A percentile compares a stretch with the other conserved stretches of the same genome.
Conservation (phyloP, 1,284 basidiomycete species). For the Cryptococcus neoformans region DNA sequence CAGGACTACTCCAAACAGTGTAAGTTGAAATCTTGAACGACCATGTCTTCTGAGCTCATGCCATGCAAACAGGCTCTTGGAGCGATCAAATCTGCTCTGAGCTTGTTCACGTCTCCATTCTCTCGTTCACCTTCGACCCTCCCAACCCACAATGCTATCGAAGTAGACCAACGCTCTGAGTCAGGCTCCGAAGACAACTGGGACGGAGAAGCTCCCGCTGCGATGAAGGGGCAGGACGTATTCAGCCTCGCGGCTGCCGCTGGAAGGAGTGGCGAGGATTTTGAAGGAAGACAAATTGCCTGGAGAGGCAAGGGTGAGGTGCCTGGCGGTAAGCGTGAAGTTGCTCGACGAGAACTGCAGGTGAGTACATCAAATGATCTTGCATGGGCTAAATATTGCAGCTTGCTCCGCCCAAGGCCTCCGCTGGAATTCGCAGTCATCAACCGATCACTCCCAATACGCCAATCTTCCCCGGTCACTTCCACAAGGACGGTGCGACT, state of each 20-base stretch:
- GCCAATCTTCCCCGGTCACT: background rate
- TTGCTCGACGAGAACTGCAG: conserved; percentile 15
- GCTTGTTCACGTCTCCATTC: conserved; percentile 29
- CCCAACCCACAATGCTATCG: conserved; percentile 10
- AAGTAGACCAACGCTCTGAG: conserved; percentile 27
- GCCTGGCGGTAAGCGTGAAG: conserved; percentile 25
- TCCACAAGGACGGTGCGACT: background rate
- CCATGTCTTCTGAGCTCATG: background rate
- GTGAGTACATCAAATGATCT: conserved; percentile 5
- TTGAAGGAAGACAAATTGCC: conserved; percentile 24
- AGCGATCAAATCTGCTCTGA: conserved; percentile 17
- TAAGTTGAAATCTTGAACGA: background rate
- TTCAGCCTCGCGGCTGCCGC: conserved; percentile 34
- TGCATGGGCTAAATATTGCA: background rate
- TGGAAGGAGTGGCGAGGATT: conserved; percentile 23
- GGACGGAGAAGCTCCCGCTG: conserved; percentile 29
- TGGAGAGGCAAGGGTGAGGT: conserved; percentile 30
- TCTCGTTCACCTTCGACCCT: conserved; percentile 14
- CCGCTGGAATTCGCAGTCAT: background rate
- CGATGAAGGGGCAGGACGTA: conserved; percentile 32
- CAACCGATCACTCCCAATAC: background rate
- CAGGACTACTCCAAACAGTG: conserved; percentile 11
- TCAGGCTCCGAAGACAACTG: conserved; percentile 44
- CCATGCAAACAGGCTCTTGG: conserved; percentile 14
- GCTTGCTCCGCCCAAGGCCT: background rate